A percentile compares a stretch with the other conserved stretches of the same genome.
These are phyloP conservation scores for Phytophthora vignae DNA, from an alignment of 352 stramenopile species.

Conservation along the genomic window DNA sequence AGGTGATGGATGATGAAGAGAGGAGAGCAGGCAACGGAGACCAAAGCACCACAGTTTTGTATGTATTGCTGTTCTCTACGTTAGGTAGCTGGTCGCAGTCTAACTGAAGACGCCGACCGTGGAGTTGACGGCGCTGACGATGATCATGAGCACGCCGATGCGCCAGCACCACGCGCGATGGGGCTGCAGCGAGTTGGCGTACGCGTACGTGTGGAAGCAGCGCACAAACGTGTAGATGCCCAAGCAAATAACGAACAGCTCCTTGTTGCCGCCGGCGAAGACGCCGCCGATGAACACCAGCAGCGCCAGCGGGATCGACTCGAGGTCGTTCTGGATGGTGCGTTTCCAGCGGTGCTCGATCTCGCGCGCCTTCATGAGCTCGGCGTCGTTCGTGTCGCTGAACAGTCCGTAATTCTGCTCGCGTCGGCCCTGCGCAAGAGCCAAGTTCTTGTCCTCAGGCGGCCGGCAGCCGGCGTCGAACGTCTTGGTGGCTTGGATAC, in stretches of 20 bases:
- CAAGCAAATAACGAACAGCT: slow-evolving; percentile 31
- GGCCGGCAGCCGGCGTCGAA: slow-evolving; percentile 45
- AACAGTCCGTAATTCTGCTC: slow-evolving; percentile 49
- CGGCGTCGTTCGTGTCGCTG: slow-evolving; percentile 26
- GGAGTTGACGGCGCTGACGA: slow-evolving; percentile 46
- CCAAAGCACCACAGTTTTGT: neutral
- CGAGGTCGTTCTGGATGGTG: slow-evolving; percentile 60
- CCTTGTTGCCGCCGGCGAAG: slow-evolving; percentile 42
- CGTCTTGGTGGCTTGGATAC: slow-evolving; percentile 48
- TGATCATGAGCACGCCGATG: slow-evolving; percentile 51
- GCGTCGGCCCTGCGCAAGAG: slow-evolving; percentile 37
- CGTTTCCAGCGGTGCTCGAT: slow-evolving; percentile 55
- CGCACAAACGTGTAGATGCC: slow-evolving; percentile 50
- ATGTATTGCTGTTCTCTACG: neutral
- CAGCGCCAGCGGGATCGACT: slow-evolving; percentile 54
- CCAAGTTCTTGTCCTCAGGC: slow-evolving; percentile 48
- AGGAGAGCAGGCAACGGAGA: neutral
- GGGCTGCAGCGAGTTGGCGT: slow-evolving; percentile 61
- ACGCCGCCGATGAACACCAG: slow-evolving; percentile 41
- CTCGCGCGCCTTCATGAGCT: slow-evolving; percentile 37
- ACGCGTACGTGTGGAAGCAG: slow-evolving; percentile 58
- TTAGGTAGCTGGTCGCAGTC: neutral
- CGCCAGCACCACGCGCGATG: slow-evolving; percentile 60
- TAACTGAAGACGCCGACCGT: slow-evolving; percentile 46
- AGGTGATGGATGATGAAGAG: neutral